Base-by-base conservation (phyloP, 2,329 filamentous ascomycete species). In the Fusarium illudens region DNA sequence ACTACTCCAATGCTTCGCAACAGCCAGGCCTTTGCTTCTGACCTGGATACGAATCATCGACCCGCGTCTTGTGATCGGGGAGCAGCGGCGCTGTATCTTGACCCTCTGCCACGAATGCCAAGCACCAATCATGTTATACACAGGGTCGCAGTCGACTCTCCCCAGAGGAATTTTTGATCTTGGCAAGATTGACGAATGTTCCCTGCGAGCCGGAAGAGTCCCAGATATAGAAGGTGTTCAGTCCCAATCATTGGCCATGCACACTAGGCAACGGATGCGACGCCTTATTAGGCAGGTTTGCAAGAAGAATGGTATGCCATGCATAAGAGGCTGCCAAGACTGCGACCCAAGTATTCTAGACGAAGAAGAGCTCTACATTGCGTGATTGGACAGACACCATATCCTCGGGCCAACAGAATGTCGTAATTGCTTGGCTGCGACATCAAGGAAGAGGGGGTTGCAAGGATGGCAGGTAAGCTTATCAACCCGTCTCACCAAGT, bases 141-240 rank as follows among this genome's bases (percentile, higher is more conserved):
- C 3, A 57, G 36, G 10, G 65, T 60, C 11, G 25, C 6, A 65
- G n/a, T 48, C 33, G 36, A 13, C 19, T 11, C 33, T 27, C 4
- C 12, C 17, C 39, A 55, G 36, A 20, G 15, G 22, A 39, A 13
- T 12, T 39, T 62, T 51, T 63, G 20, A 55, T 59, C 65, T 69
- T 62, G 65, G 58, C 65, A 25, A 52, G 15, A 44, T 59, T 59
- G 53, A 52, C 58, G 58, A 49, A 37, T 63, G 50, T 29, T 17
- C n/a, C 29, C 51, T 32, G 60, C 57, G 12, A 22, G 19, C 25
- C 54, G 58, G 52, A 19, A 17, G 36, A 17, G 20, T 15, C 51
- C 65, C 57, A 54, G 20, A 68, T 63, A 2, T 30, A 63, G 65
- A 66, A 68, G 65, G 65, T 69, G 65, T 36, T 19, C 36, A 11